Conservation (phyloP, 1,284 basidiomycete genomes). For the Tilletia indica region DNA sequence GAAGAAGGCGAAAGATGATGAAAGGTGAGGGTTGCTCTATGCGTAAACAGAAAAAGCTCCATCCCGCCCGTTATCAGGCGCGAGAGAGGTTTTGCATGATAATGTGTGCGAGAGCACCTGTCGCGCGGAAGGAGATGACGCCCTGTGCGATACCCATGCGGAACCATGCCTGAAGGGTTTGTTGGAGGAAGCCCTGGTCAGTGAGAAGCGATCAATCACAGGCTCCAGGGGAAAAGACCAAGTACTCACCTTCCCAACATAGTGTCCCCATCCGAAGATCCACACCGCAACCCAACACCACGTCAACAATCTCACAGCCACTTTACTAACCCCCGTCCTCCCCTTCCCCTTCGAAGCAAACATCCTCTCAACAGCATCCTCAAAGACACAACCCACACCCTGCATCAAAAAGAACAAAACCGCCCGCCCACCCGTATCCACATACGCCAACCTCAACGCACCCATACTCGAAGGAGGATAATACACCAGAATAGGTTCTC, state of each 20-base stretch:
- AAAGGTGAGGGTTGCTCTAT: too few species aligned
- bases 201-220: not conserved
- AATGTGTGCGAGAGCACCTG: not conserved
- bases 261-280: slow-evolving; percentile 16
- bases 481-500: not conserved
- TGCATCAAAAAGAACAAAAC: slow-evolving; percentile 14
- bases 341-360: not conserved
- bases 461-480: not conserved
- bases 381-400: slow-evolving; percentile 1
- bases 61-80: not conserved
- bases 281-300: slow-evolving; percentile 1
- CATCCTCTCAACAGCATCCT: not conserved
- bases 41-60: too few species aligned
- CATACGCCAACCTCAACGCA: slow-evolving; percentile 1
- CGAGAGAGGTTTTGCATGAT: not conserved
- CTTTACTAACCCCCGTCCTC: too few species aligned
- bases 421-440: not conserved
- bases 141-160: slow-evolving; percentile 15
- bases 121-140: not conserved
- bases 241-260: slow-evolving; percentile 13
- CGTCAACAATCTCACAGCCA: too few species aligned
- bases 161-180: not conserved
- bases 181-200: not conserved
- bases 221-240: not conserved
- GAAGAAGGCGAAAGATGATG: too few species aligned